Conservation (phyloP, 106 monocot species). For the Dioscorea alata region DNA sequence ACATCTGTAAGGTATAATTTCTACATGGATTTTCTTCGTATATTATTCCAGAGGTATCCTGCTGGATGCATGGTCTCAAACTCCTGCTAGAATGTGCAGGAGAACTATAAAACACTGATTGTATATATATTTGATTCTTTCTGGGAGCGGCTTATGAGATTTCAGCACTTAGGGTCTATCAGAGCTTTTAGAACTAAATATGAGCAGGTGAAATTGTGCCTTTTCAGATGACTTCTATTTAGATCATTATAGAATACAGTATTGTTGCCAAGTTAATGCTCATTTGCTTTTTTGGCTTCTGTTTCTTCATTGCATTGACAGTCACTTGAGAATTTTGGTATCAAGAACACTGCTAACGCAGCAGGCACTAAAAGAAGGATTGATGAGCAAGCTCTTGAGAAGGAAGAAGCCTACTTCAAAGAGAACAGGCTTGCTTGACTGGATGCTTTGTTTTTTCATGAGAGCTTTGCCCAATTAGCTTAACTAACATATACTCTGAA, state of each 20-base stretch:
- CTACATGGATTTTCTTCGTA: neutral
- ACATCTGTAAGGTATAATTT: constrained; percentile 70
- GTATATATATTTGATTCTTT: constrained; percentile 61
- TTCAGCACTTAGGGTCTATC: constrained; percentile 58
- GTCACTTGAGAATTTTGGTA: constrained; percentile 55
- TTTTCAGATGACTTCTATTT: no score
- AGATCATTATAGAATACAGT: no score
- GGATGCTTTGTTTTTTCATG: neutral
- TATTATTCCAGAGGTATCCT: neutral
- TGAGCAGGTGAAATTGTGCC: constrained; percentile 61
- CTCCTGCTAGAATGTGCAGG: neutral
- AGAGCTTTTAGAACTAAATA: constrained; percentile 80
- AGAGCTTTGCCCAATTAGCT: neutral
- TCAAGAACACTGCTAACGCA: constrained; percentile 21
- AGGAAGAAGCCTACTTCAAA: constrained; percentile 97
- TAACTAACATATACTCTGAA: neutral
- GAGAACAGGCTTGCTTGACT: constrained; percentile 60
- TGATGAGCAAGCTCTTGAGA: constrained; percentile 83
- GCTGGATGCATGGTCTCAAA: no score
- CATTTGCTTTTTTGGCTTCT: neutral
- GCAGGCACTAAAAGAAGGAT: constrained; percentile 44
- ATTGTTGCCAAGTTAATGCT: no score
- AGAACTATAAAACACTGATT: constrained; percentile 44
- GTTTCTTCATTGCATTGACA: constrained; percentile 19
- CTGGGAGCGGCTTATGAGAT: constrained; percentile 69